phyloP scores from a whole-genome alignment of 352 stramenopile species.

The Phytophthora sp. region DNA sequence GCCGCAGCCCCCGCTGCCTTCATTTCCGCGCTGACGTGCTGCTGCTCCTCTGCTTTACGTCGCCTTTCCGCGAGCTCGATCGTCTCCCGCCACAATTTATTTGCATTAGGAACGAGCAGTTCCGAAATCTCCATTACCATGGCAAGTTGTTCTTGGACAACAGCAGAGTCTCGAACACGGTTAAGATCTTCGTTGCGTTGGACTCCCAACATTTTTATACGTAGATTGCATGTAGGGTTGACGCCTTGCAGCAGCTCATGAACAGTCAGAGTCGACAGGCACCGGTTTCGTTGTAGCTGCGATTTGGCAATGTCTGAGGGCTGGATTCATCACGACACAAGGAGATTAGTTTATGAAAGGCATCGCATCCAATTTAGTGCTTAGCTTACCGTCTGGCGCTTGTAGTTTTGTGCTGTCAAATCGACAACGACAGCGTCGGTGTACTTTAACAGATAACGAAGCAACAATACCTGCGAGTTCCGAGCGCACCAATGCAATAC shows the following conservation, averaged over 20 bases:
- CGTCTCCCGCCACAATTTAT: slow-evolving; percentile 42
- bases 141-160: slow-evolving; percentile 38
- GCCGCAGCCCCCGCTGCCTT: slow-evolving; percentile 20
- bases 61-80: slow-evolving; percentile 41
- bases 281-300: slow-evolving; percentile 30
- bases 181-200: slow-evolving; percentile 41
- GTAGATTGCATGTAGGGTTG: slow-evolving; percentile 60
- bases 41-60: slow-evolving; percentile 43
- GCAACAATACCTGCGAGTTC: slow-evolving; percentile 47
- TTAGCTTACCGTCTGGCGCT: slow-evolving; percentile 52
- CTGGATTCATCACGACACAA: slow-evolving; percentile 32
- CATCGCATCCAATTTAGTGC: not conserved
- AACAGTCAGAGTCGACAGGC: slow-evolving; percentile 35
- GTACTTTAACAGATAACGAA: slow-evolving; percentile 65
- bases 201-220: slow-evolving; percentile 65
- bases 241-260: slow-evolving; percentile 51
- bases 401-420: slow-evolving; percentile 56
- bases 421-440: slow-evolving; percentile 59
- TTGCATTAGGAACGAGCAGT: slow-evolving; percentile 31
- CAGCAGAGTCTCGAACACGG: slow-evolving; percentile 3
- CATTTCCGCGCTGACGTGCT: slow-evolving; percentile 34
- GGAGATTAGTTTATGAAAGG: no score
- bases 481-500: slow-evolving; percentile 74
- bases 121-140: slow-evolving; percentile 33
- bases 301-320: slow-evolving; percentile 66